These are phyloP conservation scores for Anisodus tanguticus DNA, from an alignment of 257 asterid species.

Conservation along the genomic window DNA sequence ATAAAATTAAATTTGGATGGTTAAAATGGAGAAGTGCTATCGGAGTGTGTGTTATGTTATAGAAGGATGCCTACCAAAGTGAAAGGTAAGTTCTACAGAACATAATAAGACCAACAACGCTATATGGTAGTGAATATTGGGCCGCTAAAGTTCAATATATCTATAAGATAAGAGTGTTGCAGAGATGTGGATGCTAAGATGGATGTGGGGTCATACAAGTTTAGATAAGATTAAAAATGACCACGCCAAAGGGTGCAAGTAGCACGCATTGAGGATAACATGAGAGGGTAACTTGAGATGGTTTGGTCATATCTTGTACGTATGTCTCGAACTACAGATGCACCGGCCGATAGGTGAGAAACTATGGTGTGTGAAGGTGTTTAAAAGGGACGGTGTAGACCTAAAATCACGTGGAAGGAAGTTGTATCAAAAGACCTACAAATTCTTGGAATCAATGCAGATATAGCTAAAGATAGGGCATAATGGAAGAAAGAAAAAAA, in stretches of 20 bases:
- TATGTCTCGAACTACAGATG: background rate
- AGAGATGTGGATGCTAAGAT: background rate
- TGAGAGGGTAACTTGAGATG: background rate
- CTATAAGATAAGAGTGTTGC: slow-evolving; percentile 8
- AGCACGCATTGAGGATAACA: slow-evolving; percentile 6
- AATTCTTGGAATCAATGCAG: background rate
- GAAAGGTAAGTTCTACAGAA: background rate
- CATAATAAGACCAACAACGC: background rate
- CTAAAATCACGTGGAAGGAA: background rate
- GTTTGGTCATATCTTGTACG: slow-evolving; percentile 4
- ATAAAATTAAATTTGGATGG: background rate
- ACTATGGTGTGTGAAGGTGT: slow-evolving; percentile 9
- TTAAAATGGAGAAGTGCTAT: background rate
- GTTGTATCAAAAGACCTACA: background rate
- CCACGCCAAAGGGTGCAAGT: background rate
- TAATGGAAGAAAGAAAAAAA: background rate
- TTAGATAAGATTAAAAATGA: slow-evolving; percentile 8
- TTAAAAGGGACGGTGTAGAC: background rate
- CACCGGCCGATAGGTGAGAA: background rate
- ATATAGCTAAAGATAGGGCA: background rate
- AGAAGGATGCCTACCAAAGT: background rate
- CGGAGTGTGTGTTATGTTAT: background rate
- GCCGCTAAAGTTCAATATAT: background rate
- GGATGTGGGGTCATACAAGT: background rate
- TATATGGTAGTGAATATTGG: slow-evolving; percentile 2